Evolutionary conservation across 2,329 filamentous ascomycete genomes (phyloP).

Genomic region (Colletotrichum phormii): DNA sequence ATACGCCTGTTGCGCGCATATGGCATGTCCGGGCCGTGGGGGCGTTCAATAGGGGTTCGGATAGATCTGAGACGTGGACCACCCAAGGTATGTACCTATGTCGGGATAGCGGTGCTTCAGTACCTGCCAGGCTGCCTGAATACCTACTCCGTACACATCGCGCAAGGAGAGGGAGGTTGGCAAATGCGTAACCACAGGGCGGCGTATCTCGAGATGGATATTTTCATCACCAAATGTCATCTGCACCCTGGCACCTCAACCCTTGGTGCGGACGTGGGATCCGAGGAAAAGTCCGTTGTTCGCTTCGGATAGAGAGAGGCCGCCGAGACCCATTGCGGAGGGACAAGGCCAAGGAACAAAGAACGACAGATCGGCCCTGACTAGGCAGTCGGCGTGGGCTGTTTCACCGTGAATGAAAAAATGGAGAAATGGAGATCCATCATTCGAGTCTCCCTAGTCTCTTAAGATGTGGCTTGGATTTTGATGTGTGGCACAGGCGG

Average conservation of each 20-base stretch:
- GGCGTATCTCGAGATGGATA: not conserved
- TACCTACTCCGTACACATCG: too few relatives aligned
- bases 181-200: not conserved
- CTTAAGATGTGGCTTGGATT: not conserved
- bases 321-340: not conserved
- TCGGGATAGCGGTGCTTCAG: constrained; percentile 8
- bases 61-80: constrained; percentile 24
- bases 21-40: not conserved
- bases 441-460: constrained; percentile 8
- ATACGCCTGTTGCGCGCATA: not conserved
- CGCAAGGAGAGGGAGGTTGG: not conserved
- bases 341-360: constrained; percentile 21
- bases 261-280: not conserved
- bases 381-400: constrained; percentile 26
- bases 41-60: constrained; percentile 28
- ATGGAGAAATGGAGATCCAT: constrained; percentile 28
- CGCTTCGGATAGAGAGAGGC: constrained; percentile 21
- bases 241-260: not conserved
- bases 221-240: not conserved
- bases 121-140: not conserved
- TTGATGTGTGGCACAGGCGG: not conserved
- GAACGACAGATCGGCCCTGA: constrained; percentile 7
- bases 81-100: not conserved
- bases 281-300: not conserved
- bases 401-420: constrained; percentile 33